Base-by-base conservation (phyloP, 768 basidiomycete genomes). In the Boletellus sp. region DNA sequence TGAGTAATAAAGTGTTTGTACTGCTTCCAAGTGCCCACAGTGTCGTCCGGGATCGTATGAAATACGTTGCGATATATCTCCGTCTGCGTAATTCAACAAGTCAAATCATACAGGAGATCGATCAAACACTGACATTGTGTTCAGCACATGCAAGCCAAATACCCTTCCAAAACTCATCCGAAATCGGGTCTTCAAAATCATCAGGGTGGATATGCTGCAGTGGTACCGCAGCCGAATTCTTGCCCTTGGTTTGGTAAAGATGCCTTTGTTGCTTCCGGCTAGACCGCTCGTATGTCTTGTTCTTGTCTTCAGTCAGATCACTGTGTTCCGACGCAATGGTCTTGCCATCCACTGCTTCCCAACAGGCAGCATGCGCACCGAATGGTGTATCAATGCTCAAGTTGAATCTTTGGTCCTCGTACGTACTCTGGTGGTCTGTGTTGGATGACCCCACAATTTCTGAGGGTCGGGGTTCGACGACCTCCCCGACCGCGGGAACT, bases 31-130 rank as follows among this genome's bases (percentile, higher is more conserved):
- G 94, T 95, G 2, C 85, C 86, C 52, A 97, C 81, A 20, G 84
- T 74, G 65, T 99, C 94, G 65, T 98, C 95, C 6, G 96, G 95
- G 47, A 94, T 74, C 32, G 88, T 86, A 59, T 92, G 86, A 74
- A 99, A 99, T 4, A 97, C 93, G 64, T 90, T 94, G 48, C 94
- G 85, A 70, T 81, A 97, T 55, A 97, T 92, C 65, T 95, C 90
- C 53, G 95, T 99, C 93, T 94, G 52, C 11, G 49, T 44, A 13
- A 47, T 45, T 28, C 6, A 13, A n/a, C 52, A 6, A 56, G 54
- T 11, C 40, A n/a, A 24, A 22, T 20, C 12, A 45, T 5, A 4
- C 24, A 12, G 4, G 15, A 28, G 38, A 42, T 12, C 13, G 23
- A 37, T 22, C 16, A 28, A 53, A 31, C 28, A 73, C 88, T 54